Evolutionary conservation across 1,284 basidiomycete genomes (phyloP), one percentile per base, ranked within the genome.

Genomic region (Uromyces viciae-fabae): DNA sequence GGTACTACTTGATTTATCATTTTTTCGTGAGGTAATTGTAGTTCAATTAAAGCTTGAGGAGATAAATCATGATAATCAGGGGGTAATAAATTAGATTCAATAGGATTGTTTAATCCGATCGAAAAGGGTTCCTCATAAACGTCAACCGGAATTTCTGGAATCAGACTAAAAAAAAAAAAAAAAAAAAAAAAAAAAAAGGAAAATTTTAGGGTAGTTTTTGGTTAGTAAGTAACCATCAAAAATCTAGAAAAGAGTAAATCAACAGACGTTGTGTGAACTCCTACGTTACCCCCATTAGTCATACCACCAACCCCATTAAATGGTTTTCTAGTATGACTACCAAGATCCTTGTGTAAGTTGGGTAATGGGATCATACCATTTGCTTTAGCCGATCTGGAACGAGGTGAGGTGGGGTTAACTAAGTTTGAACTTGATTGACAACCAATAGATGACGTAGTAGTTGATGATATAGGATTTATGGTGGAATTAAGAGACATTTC

Each of bases 341-440:
- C 75, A 8, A 78, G n/a, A 40, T 78, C 75, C 49, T 78, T 78
- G 64, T 78, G 75, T 38, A 78, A 52, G 60, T 78, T 78, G 25
- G 75, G 75, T 36, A 78, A 36, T 11, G 38, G 43, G 33, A 78
- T 52, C 42, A 78, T 54, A 9, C 25, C 36, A 11, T 25, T 3
- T 2, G 43, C 11, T 46, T 54, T 78, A 36, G 62, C 49, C 28
- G 75, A 78, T 46, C 64, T 66, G 8, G 58, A 14, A 19, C 64
- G 62, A 42, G 75, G 75, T 33, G 75, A 78, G 33, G 43, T 28
- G 11, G 75, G 75, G 5, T 56, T n/a, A 64, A 76, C 19, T 25
- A n/a, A 15, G n/a, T 58, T 74, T 38, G 74, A 58, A 15, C 42
- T 54, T 1, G 75, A 69, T 58, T 54, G 42, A 19, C 28, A 22